phyloP scores from a whole-genome alignment of 352 stramenopile species.

The Globisporangium radiosum region DNA sequence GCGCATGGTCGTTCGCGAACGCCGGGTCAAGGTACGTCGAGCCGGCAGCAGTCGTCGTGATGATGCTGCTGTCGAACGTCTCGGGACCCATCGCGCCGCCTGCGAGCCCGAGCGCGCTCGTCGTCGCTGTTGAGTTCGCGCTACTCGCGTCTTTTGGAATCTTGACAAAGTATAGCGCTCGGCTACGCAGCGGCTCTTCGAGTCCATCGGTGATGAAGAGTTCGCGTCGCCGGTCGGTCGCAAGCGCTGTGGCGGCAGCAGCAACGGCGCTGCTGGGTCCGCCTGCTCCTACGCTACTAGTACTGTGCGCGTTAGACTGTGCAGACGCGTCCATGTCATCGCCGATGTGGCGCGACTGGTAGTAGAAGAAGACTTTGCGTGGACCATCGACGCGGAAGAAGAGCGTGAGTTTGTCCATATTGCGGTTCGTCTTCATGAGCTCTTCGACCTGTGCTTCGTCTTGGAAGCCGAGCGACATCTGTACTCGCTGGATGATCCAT shows the following conservation, averaged over 20 bases:
- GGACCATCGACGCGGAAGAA: slow-evolving; percentile 72
- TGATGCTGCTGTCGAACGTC: slow-evolving; percentile 12
- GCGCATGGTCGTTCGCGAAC: slow-evolving; percentile 60
- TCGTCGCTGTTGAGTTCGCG: not conserved
- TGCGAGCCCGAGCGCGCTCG: slow-evolving; percentile 3
- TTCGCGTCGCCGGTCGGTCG: slow-evolving; percentile 29
- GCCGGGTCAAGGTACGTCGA: slow-evolving; percentile 35
- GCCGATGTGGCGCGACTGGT: slow-evolving; percentile 32
- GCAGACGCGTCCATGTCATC: slow-evolving; percentile 3
- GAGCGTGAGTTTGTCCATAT: slow-evolving; percentile 64
- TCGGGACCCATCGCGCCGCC: slow-evolving; percentile 5
- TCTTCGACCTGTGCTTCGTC: slow-evolving; percentile 76
- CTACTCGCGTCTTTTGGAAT: slow-evolving; percentile 20
- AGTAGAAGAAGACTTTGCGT: slow-evolving; percentile 78
- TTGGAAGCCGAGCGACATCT: slow-evolving; percentile 62
- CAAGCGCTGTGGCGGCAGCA: slow-evolving; percentile 8
- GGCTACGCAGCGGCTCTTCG: slow-evolving; percentile 51
- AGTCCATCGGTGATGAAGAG: slow-evolving; percentile 83
- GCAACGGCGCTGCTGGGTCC: not conserved
- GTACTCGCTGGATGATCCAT: slow-evolving; percentile 81
- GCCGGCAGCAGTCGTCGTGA: not conserved
- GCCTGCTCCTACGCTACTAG: not conserved
- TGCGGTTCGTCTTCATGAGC: slow-evolving; percentile 68
- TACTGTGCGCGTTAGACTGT: not conserved
- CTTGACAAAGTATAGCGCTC: slow-evolving; percentile 77